These are phyloP conservation scores for Penicillium polonicum DNA, from an alignment of 2,329 filamentous ascomycete genomes.

Conservation along the genomic window DNA sequence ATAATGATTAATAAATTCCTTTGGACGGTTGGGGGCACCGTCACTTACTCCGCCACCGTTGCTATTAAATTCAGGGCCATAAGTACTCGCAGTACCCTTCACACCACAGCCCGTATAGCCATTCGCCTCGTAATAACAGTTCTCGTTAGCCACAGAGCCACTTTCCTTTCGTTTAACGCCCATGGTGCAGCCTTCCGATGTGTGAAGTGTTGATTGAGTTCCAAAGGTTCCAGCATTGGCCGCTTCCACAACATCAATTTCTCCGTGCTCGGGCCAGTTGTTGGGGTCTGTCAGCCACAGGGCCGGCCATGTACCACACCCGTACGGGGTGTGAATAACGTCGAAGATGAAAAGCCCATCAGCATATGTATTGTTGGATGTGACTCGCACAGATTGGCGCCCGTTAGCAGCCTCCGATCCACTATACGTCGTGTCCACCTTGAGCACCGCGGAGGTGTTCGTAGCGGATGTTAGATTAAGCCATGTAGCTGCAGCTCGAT, in stretches of 20 bases:
- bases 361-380: constrained; percentile 60
- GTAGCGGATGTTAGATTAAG: constrained; percentile 61
- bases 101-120: constrained; percentile 62
- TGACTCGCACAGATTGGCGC: constrained; percentile 62
- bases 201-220: constrained; percentile 62
- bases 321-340: constrained; percentile 61
- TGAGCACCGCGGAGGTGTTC: constrained; percentile 52
- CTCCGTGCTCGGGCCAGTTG: constrained; percentile 64
- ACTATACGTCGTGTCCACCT: constrained; percentile 54
- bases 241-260: constrained; percentile 64
- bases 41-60: constrained; percentile 53
- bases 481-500: constrained; percentile 30
- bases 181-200: constrained; percentile 54
- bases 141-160: constrained; percentile 45
- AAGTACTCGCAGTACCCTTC: constrained; percentile 44
- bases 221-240: constrained; percentile 55
- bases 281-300: constrained; percentile 63
- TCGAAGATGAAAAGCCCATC: constrained; percentile 66
- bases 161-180: constrained; percentile 55
- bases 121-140: constrained; percentile 56
- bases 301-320: constrained; percentile 64
- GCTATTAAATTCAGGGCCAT: constrained; percentile 55
- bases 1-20: not conserved
- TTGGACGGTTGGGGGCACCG: not conserved
- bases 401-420: constrained; percentile 49